phyloP scores from a whole-genome alignment of 2,329 filamentous ascomycete species.

The Phyllosticta citrichinensis region DNA sequence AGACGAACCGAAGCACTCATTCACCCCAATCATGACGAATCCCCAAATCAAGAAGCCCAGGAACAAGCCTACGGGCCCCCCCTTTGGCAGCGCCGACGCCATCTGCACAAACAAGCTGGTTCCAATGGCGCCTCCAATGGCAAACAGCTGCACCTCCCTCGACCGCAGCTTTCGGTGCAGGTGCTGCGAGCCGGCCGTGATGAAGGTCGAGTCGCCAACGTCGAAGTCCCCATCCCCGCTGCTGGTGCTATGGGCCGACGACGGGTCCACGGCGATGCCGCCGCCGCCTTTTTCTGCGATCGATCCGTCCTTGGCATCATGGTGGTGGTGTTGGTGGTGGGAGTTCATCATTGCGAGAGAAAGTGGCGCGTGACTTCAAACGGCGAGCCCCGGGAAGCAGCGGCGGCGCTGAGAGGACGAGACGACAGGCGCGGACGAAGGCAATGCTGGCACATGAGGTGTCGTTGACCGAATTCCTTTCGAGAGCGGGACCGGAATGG shows the following conservation, averaged over 20 bases:
- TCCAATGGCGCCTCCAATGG: slow-evolving; percentile 5
- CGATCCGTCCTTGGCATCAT: not conserved
- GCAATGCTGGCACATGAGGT: too few species aligned
- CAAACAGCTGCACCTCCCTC: slow-evolving; percentile 3
- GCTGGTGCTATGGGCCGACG: not conserved
- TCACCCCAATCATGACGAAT: slow-evolving; percentile 2
- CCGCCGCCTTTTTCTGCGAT: not conserved
- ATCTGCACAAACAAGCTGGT: slow-evolving; percentile 5
- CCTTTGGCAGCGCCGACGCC: slow-evolving; percentile 6
- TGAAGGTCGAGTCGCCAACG: not conserved
- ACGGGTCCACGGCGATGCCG: not conserved
- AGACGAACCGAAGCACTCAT: slow-evolving; percentile 4
- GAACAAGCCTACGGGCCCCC: slow-evolving; percentile 1
- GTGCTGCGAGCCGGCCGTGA: slow-evolving; percentile 1
- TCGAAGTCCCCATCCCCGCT: not conserved
- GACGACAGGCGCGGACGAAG: too few species aligned
- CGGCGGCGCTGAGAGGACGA: too few species aligned
- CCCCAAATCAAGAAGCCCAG: slow-evolving; percentile 3
- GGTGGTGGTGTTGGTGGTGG: not conserved
- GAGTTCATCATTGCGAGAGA: not conserved
- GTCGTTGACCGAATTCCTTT: too few species aligned
- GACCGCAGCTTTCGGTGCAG: slow-evolving; percentile 2
- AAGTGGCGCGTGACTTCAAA: not conserved
- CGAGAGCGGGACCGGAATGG: too few species aligned
- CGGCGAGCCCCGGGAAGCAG: not conserved